These are phyloP conservation scores for Tolypocladium tundrense DNA, from an alignment of 2,329 filamentous ascomycete genomes.

Conservation along the genomic window DNA sequence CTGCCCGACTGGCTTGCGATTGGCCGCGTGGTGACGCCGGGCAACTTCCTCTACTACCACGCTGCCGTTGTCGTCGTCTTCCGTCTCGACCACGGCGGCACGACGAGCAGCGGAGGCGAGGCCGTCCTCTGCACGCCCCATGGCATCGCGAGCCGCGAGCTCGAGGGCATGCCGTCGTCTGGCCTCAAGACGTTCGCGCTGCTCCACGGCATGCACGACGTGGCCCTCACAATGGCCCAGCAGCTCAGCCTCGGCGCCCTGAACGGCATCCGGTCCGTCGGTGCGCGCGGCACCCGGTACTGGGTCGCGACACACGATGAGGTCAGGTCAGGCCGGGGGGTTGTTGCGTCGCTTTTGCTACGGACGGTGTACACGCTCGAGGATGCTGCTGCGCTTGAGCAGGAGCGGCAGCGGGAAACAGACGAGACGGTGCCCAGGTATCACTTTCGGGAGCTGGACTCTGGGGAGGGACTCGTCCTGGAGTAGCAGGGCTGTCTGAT, in stretches of 20 bases:
- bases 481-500: slow-evolving; percentile 14
- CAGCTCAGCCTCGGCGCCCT: slow-evolving; percentile 55
- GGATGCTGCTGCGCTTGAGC: slow-evolving; percentile 29
- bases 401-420: slow-evolving; percentile 8
- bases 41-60: slow-evolving; percentile 50
- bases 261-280: slow-evolving; percentile 48
- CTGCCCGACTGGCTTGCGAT: slow-evolving; percentile 54
- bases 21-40: slow-evolving; percentile 40
- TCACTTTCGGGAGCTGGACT: slow-evolving; percentile 41
- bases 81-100: slow-evolving; percentile 8
- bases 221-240: slow-evolving; percentile 36
- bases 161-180: slow-evolving; percentile 29
- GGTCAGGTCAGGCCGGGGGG: slow-evolving; percentile 45
- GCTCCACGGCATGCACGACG: slow-evolving; percentile 54
- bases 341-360: slow-evolving; percentile 42
- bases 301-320: slow-evolving; percentile 60
- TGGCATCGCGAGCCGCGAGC: slow-evolving; percentile 38
- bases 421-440: slow-evolving; percentile 25
- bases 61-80: slow-evolving; percentile 51
- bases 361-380: slow-evolving; percentile 32
- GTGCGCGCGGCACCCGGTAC: slow-evolving; percentile 42
- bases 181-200: slow-evolving; percentile 44
- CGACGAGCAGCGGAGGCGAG: slow-evolving; percentile 25
- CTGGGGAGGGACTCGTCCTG: slow-evolving; percentile 45
- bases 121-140: slow-evolving; percentile 56